Conservation (phyloP, 1,139 yeast genomes). For the Ashbya aceris region DNA sequence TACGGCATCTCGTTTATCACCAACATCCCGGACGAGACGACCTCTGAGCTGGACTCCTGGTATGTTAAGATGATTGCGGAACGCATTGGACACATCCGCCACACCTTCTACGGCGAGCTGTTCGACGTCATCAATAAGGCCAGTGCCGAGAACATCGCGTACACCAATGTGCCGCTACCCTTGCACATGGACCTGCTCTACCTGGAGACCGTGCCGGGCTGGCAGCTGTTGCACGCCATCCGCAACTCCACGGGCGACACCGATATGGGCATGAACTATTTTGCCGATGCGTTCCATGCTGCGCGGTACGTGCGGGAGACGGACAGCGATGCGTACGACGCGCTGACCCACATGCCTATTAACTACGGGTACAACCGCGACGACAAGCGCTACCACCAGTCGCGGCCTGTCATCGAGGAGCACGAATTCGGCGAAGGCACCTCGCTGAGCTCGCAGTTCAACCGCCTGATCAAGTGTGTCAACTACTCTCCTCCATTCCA, state of each 20-base stretch:
- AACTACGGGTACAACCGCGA: conserved; percentile 64
- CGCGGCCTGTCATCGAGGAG: conserved; percentile 60
- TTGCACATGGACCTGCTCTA: conserved; percentile 75
- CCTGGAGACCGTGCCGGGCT: conserved; percentile 79
- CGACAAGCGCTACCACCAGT: conserved; percentile 53
- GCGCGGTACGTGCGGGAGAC: conserved; percentile 43
- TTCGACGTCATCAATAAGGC: conserved; percentile 61
- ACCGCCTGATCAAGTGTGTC: conserved; percentile 43
- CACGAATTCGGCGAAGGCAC: conserved; percentile 33
- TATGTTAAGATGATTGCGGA: conserved; percentile 43
- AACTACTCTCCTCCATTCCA: conserved; percentile 84
- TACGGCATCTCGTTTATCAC: conserved; percentile 53
- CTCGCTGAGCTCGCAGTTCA: conserved; percentile 22
- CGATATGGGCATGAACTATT: conserved; percentile 43
- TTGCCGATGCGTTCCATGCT: conserved; percentile 69
- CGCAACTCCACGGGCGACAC: conserved; percentile 60
- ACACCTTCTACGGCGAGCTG: conserved; percentile 65
- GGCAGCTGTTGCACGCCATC: conserved; percentile 61
- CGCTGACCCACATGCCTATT: conserved; percentile 54
- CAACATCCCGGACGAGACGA: conserved; percentile 39
- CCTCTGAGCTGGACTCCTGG: conserved; percentile 19
- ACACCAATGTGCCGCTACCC: conserved; percentile 58
- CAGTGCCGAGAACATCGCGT: conserved; percentile 54
- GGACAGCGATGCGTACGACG: conserved; percentile 59
- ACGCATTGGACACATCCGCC: conserved; percentile 59